A percentile compares a stretch with the other conserved stretches of the same genome.
These are phyloP conservation scores for Pseudocercospora cruenta DNA, from an alignment of 2,329 filamentous ascomycete genomes.

Conservation along the genomic window DNA sequence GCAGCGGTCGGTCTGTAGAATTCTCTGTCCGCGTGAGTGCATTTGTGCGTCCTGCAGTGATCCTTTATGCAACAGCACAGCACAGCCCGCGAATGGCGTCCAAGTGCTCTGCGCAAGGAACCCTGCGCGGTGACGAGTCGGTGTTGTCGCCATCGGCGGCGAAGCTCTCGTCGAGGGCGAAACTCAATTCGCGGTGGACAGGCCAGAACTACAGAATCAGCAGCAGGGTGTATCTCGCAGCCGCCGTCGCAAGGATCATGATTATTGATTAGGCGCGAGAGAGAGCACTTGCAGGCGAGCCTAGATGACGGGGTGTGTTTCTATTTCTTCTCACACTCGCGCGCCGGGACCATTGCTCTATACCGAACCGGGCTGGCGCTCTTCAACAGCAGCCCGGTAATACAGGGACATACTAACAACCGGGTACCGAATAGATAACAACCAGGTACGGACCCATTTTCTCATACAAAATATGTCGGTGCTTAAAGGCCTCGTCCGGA, in stretches of 20 bases:
- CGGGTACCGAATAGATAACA: too few relatives aligned
- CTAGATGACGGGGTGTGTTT: neutral
- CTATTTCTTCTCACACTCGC: neutral
- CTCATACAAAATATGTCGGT: too few relatives aligned
- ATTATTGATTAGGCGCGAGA: neutral
- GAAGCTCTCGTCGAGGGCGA: neutral
- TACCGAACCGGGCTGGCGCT: conserved; percentile 3
- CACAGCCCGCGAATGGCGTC: conserved; percentile 10
- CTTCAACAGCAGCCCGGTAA: conserved; percentile 15
- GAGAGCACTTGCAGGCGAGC: neutral
- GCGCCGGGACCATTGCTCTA: neutral
- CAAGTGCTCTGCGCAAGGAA: conserved; percentile 5
- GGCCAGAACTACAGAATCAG: neutral
- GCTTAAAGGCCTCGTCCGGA: too few relatives aligned
- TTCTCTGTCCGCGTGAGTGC: conserved; percentile 13
- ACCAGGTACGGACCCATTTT: too few relatives aligned
- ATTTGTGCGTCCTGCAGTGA: conserved; percentile 19
- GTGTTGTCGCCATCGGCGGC: conserved; percentile 12
- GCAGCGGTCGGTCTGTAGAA: conserved; percentile 7
- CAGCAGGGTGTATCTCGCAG: neutral
- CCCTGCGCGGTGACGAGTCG: conserved; percentile 3
- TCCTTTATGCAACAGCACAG: neutral
- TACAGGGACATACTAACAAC: too few relatives aligned
- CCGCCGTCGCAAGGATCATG: conserved; percentile 1
- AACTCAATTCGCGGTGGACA: neutral